phyloP scores from a whole-genome alignment of 176 grass and related monocot species.

The Olyra latifolia region DNA sequence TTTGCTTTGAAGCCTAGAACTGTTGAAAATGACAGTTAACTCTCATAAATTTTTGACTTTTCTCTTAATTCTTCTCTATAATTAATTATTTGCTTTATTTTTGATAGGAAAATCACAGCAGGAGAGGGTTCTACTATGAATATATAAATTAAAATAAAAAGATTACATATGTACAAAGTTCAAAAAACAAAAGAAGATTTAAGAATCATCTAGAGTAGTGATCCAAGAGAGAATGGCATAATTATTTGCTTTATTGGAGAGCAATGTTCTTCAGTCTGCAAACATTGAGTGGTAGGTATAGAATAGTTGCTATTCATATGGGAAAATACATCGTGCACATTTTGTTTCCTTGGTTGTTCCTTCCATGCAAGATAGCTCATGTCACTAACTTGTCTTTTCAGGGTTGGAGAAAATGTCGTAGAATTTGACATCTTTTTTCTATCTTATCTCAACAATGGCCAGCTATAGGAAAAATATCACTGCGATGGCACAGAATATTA shows the following conservation, averaged over 20 bases:
- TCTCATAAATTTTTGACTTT: conserved; percentile 69
- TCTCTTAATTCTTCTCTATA: conserved; percentile 78
- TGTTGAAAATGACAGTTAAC: conserved; percentile 69
- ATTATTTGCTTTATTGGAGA: conserved; percentile 68
- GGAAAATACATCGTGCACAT: background rate
- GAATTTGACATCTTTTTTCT: conserved; percentile 81
- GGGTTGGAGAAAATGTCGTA: conserved; percentile 57
- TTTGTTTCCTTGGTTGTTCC: background rate
- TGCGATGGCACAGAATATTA: conserved; percentile 75
- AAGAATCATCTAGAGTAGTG: no score
- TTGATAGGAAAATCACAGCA: no score
- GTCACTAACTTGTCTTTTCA: conserved; percentile 32
- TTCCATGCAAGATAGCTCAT: conserved; percentile 18
- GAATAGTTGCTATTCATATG: conserved; percentile 8
- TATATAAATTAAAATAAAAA: no score
- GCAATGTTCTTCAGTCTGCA: conserved; percentile 50
- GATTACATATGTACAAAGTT: no score
- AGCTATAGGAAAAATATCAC: conserved; percentile 49
- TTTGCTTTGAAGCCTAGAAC: conserved; percentile 58
- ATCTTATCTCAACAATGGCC: conserved; percentile 67
- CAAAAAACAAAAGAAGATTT: no score
- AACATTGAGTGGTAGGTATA: conserved; percentile 73
- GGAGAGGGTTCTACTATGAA: no score
- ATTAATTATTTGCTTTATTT: no score
- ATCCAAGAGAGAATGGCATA: no score